phyloP scores from a whole-genome alignment of 371 early-diverging fungal species.

The Syncephalis fuscata region DNA sequence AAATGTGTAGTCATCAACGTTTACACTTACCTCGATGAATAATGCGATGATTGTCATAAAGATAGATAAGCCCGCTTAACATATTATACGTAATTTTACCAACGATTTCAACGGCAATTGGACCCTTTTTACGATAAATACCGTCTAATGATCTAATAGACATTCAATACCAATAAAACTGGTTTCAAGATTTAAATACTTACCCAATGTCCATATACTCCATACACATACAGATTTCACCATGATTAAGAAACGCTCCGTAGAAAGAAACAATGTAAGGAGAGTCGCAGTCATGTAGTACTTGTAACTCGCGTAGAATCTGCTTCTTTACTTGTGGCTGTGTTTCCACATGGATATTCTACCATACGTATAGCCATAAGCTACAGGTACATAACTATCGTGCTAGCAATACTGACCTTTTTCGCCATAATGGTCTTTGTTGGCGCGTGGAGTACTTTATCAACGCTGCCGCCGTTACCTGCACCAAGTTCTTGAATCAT shows the following conservation, averaged over 20 bases:
- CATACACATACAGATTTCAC: slow-evolving; percentile 80
- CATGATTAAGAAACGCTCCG: slow-evolving; percentile 54
- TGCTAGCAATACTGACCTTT: slow-evolving; percentile 32
- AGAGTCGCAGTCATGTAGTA: slow-evolving; percentile 72
- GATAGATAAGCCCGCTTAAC: slow-evolving; percentile 61
- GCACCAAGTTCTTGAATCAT: slow-evolving; percentile 67
- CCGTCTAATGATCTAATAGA: slow-evolving; percentile 46
- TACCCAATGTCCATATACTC: slow-evolving; percentile 79
- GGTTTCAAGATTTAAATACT: slow-evolving; percentile 1
- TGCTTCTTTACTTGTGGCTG: slow-evolving; percentile 57
- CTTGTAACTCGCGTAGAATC: slow-evolving; percentile 73
- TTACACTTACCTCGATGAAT: slow-evolving; percentile 58
- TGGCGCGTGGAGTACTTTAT: slow-evolving; percentile 55
- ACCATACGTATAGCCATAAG: too few relatives aligned
- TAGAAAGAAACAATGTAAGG: slow-evolving; percentile 75
- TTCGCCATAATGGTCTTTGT: slow-evolving; percentile 71
- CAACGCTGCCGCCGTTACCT: slow-evolving; percentile 82
- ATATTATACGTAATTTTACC: slow-evolving; percentile 56
- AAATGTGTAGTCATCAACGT: slow-evolving; percentile 5
- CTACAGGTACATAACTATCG: too few relatives aligned
- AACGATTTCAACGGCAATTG: slow-evolving; percentile 56
- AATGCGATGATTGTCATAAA: slow-evolving; percentile 68
- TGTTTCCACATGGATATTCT: slow-evolving; percentile 73
- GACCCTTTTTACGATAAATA: slow-evolving; percentile 59
- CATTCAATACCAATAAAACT: background rate